Conservation (phyloP, 2,329 filamentous ascomycete species). For the Neoarthrinium moseri region DNA sequence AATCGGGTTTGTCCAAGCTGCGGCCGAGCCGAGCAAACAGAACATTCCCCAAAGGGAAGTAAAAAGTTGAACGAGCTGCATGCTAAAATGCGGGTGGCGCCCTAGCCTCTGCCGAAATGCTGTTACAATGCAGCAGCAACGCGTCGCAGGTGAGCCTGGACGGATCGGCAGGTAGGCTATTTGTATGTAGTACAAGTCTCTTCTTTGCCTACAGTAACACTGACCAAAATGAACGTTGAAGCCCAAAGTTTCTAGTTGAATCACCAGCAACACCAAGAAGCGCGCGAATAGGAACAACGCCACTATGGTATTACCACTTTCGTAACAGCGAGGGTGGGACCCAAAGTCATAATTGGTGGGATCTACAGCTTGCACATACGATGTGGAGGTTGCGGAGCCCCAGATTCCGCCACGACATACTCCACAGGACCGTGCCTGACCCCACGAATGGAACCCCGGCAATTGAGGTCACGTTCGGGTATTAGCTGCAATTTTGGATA, state of each 20-base stretch:
- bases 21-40: conserved; percentile 16
- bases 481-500: too few species aligned
- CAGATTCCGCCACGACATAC: conserved; percentile 2
- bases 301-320: neutral
- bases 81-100: too few species aligned
- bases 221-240: neutral
- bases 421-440: neutral
- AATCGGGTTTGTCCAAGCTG: conserved; percentile 51
- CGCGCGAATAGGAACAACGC: conserved; percentile 3
- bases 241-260: neutral
- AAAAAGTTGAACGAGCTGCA: too few species aligned
- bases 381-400: conserved; percentile 1
- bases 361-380: neutral
- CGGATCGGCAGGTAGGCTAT: too few species aligned
- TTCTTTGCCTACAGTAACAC: neutral
- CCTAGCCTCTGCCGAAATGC: too few species aligned
- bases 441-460: neutral
- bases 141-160: too few species aligned
- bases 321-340: neutral
- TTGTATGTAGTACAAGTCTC: too few species aligned
- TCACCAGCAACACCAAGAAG: neutral
- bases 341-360: conserved; percentile 1
- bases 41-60: conserved; percentile 15
- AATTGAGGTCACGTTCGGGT: neutral
- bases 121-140: too few species aligned